phyloP scores from a whole-genome alignment of 176 grass and related monocot genomes.

The Paspalum notatum region DNA sequence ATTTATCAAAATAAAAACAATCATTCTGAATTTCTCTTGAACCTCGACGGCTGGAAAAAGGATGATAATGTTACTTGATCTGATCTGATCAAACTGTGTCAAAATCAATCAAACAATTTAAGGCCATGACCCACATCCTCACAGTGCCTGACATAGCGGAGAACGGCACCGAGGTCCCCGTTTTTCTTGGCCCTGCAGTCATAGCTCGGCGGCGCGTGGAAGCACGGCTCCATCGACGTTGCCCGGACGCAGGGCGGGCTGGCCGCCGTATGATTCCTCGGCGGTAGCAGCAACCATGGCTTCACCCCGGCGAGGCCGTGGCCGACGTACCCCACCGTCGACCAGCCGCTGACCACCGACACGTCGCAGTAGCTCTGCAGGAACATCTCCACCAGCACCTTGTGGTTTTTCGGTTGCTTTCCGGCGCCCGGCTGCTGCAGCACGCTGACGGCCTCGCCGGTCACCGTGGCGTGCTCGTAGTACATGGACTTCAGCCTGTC shows the following conservation, averaged over 20 bases:
- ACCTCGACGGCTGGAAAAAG: neutral
- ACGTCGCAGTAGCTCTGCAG: conserved; percentile 74
- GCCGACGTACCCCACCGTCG: conserved; percentile 59
- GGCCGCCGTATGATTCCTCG: conserved; percentile 43
- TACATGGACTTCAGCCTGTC: conserved; percentile 64
- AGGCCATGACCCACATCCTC: conserved; percentile 61
- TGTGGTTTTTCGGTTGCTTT: conserved; percentile 41
- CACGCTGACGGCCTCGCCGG: conserved; percentile 51
- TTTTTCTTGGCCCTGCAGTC: conserved; percentile 64
- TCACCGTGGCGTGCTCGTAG: conserved; percentile 52
- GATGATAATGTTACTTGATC: neutral
- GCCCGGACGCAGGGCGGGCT: conserved; percentile 45
- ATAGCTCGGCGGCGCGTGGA: conserved; percentile 59
- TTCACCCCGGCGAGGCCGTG: conserved; percentile 63
- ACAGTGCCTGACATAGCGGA: conserved; percentile 57
- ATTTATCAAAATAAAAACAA: neutral
- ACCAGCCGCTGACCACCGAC: conserved; percentile 56
- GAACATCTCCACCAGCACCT: conserved; percentile 61
- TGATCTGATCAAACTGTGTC: neutral
- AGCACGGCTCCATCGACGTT: conserved; percentile 85
- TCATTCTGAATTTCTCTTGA: neutral
- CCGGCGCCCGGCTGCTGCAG: conserved; percentile 39
- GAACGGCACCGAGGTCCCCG: conserved; percentile 47
- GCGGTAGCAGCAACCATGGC: conserved; percentile 52
- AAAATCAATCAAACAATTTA: conserved; percentile 47